These are phyloP conservation scores for Colletotrichum truncatum DNA, from an alignment of 2,329 filamentous ascomycete species.

Conservation along the genomic window DNA sequence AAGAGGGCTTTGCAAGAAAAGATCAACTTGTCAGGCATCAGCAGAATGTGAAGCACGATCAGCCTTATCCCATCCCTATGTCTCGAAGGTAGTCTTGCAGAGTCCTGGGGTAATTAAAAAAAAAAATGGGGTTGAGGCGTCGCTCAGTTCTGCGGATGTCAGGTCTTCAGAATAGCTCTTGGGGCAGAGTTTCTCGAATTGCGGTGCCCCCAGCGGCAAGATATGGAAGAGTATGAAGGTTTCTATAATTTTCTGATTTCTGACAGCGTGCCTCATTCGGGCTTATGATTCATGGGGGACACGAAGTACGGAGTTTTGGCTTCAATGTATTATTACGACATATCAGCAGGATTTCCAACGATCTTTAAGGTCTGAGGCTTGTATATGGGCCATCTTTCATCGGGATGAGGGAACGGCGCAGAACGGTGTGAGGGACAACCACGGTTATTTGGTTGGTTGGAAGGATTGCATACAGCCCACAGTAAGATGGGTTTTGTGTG, in stretches of 20 bases:
- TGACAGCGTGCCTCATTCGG: background rate
- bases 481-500: background rate
- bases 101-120: background rate
- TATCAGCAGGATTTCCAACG: background rate
- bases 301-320: conserved; percentile 5
- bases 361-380: conserved; percentile 4
- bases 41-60: conserved; percentile 47
- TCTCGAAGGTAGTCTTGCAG: conserved; percentile 8
- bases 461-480: background rate
- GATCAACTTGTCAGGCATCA: conserved; percentile 53
- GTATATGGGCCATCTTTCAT: background rate
- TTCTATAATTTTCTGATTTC: background rate
- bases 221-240: background rate
- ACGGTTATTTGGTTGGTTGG: background rate
- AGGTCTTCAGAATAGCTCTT: too few relatives aligned
- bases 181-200: too few relatives aligned
- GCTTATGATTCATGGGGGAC: background rate
- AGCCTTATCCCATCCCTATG: conserved; percentile 2
- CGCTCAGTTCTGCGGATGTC: too few relatives aligned
- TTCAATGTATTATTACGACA: conserved; percentile 36
- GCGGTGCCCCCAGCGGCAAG: background rate
- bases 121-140: background rate
- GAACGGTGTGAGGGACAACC: background rate
- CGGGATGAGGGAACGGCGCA: background rate
- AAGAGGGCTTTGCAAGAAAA: conserved; percentile 50